Evolutionary conservation across 345 rosid species (phyloP).

Genomic region (Trapa bicornis): DNA sequence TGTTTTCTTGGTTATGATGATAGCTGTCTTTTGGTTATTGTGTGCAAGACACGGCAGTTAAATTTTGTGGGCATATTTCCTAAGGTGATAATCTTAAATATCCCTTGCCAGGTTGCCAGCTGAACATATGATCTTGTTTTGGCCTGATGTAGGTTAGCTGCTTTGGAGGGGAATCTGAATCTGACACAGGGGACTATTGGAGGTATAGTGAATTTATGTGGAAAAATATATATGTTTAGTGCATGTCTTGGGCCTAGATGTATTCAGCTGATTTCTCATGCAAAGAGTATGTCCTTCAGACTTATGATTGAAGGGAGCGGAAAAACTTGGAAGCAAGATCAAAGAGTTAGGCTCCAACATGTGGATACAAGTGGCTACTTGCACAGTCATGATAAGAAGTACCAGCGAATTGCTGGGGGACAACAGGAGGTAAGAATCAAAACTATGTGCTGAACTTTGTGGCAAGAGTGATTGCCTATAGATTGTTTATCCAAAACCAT

Average conservation of each 20-base stretch:
- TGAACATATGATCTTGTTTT: background rate
- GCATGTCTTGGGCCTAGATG: background rate
- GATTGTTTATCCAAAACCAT: background rate
- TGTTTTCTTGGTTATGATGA: background rate
- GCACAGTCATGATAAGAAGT: conserved; percentile 96
- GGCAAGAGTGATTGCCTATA: background rate
- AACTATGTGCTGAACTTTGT: background rate
- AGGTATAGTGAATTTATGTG: conserved; percentile 30
- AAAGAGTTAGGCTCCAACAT: conserved; percentile 83
- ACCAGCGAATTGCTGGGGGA: conserved; percentile 96
- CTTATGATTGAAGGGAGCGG: conserved; percentile 82
- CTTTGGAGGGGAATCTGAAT: conserved; percentile 81
- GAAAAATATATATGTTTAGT: background rate
- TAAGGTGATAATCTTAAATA: background rate
- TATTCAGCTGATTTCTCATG: conserved; percentile 1
- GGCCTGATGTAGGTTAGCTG: conserved; percentile 63
- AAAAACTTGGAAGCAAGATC: conserved; percentile 92
- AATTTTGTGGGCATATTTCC: background rate
- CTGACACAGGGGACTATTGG: conserved; percentile 97
- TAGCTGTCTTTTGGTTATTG: background rate
- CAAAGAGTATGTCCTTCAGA: conserved; percentile 25
- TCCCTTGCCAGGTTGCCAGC: background rate
- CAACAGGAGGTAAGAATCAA: conserved; percentile 82
- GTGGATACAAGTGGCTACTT: conserved; percentile 88
- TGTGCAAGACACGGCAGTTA: background rate